Conservation (phyloP, 176 grass and related monocot species). For the Hordeum marinum region DNA sequence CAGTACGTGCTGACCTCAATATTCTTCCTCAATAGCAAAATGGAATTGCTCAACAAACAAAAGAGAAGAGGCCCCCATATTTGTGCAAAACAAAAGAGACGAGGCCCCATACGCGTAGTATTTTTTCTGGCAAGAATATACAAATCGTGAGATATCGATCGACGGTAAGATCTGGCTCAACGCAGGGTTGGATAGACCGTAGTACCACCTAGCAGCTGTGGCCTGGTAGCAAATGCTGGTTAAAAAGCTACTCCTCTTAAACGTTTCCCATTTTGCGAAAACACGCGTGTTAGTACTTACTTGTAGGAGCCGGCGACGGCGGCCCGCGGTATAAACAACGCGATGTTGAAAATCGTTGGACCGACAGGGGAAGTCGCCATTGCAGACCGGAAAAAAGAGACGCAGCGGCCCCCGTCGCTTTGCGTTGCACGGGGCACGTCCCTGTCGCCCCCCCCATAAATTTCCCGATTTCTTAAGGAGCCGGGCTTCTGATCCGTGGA, state of each 20-base stretch:
- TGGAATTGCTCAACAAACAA: not conserved
- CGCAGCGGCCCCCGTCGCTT: not conserved
- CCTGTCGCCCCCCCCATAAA: not conserved
- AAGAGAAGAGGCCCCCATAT: too few species aligned
- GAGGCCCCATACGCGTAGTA: not conserved
- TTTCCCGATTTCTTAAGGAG: slow-evolving; percentile 20
- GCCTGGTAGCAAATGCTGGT: too few species aligned
- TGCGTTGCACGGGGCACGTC: not conserved
- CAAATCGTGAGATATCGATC: not conserved
- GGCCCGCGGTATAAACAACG: not conserved
- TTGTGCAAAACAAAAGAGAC: not conserved
- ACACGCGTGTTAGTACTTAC: too few species aligned
- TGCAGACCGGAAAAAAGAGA: not conserved
- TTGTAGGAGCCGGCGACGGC: not conserved
- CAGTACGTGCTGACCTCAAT: slow-evolving; percentile 7
- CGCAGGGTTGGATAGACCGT: not conserved
- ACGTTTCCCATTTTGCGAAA: not conserved
- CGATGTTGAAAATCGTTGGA: slow-evolving; percentile 22
- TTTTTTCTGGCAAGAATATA: too few species aligned
- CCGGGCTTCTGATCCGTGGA: slow-evolving; percentile 18
- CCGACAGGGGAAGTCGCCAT: slow-evolving; percentile 1
- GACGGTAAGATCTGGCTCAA: not conserved
- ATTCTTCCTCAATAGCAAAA: not conserved
- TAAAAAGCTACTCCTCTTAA: not conserved
- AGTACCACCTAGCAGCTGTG: too few species aligned